Conservation (phyloP, 495 filamentous ascomycete genomes). For the Trichoderma parareesei region DNA sequence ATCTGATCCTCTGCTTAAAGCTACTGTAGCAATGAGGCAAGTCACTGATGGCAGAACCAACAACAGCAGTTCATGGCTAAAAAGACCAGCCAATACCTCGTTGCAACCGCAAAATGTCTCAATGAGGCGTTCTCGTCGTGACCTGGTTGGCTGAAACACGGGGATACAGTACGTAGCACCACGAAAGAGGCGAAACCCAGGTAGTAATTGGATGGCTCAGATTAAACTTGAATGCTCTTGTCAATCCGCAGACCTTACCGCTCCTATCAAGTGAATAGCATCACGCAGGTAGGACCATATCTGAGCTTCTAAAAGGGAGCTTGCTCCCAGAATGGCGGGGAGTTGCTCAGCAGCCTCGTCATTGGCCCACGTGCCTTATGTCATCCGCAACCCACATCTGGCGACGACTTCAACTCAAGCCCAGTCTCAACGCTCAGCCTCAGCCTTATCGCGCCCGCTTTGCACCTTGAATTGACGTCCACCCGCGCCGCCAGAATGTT, state of each 20-base stretch:
- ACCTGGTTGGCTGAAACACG: not conserved
- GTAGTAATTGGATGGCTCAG: too few relatives aligned
- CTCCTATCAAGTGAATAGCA: too few relatives aligned
- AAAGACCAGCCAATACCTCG: too few relatives aligned
- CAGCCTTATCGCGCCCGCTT: not conserved
- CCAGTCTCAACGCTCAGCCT: not conserved
- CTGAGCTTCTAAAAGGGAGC: not conserved
- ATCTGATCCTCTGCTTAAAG: too few relatives aligned
- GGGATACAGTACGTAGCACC: too few relatives aligned
- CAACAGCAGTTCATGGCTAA: too few relatives aligned
- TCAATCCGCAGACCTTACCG: too few relatives aligned
- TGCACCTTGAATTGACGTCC: constrained; percentile 7
- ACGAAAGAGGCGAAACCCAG: too few relatives aligned
- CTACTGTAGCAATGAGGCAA: too few relatives aligned
- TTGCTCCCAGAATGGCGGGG: not conserved
- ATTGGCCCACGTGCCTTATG: constrained; percentile 10
- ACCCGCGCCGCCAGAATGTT: constrained; percentile 27
- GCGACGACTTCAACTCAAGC: constrained; percentile 8
- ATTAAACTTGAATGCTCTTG: too few relatives aligned
- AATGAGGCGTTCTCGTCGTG: not conserved
- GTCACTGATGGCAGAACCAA: too few relatives aligned
- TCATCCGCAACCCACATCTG: not conserved
- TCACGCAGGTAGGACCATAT: too few relatives aligned
- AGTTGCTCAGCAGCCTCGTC: not conserved
- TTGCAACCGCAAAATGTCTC: not conserved